phyloP scores from a whole-genome alignment of 2,329 filamentous ascomycete species.

The Cordyceps farinosa region DNA sequence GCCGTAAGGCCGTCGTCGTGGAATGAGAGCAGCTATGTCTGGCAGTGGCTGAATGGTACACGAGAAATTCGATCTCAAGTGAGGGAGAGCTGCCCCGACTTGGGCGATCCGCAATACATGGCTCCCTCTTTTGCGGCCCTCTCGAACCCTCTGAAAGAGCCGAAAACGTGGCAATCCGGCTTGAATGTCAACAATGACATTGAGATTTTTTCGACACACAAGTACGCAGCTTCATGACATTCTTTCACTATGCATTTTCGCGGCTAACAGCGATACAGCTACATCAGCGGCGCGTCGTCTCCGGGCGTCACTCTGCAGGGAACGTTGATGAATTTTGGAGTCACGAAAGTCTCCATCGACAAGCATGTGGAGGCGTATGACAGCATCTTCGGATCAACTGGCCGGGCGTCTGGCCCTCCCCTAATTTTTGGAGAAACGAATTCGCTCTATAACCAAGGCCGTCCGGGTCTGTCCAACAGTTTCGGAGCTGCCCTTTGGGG shows the following conservation, averaged over 20 bases:
- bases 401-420: constrained; percentile 32
- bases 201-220: constrained; percentile 33
- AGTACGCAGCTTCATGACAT: neutral
- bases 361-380: constrained; percentile 46
- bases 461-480: constrained; percentile 58
- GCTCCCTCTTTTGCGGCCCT: constrained; percentile 57
- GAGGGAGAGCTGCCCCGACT: constrained; percentile 46
- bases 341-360: constrained; percentile 46
- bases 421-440: constrained; percentile 61
- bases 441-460: constrained; percentile 59
- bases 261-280: constrained; percentile 38
- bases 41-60: constrained; percentile 56
- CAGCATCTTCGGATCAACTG: constrained; percentile 32
- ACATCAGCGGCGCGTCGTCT: constrained; percentile 57
- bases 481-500: constrained; percentile 67
- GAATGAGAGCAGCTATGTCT: constrained; percentile 53
- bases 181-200: constrained; percentile 48
- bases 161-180: constrained; percentile 50
- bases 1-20: constrained; percentile 49
- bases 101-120: constrained; percentile 39
- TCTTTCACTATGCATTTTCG: neutral
- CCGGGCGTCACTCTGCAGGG: constrained; percentile 59
- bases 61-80: constrained; percentile 45
- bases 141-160: constrained; percentile 47
- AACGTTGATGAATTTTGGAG: constrained; percentile 62